phyloP scores from a whole-genome alignment of 768 basidiomycete species.

The Lactarius quietus region DNA sequence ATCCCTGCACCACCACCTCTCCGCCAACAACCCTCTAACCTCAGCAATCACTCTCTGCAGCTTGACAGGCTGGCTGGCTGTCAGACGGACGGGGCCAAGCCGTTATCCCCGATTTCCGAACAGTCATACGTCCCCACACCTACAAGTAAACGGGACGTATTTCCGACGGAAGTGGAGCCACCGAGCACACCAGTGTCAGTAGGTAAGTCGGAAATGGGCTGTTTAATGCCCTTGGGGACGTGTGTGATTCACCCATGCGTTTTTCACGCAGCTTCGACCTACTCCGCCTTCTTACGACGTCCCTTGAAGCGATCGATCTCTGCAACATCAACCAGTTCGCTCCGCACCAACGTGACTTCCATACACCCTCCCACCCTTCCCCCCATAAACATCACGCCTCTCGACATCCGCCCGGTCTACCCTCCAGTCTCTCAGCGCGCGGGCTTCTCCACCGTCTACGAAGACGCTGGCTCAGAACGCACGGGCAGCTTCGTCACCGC shows the following conservation, averaged over 20 bases:
- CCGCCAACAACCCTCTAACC: conserved; percentile 29
- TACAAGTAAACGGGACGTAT: conserved; percentile 32
- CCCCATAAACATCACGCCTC: conserved; percentile 36
- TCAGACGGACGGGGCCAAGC: conserved; percentile 33
- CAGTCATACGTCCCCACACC: conserved; percentile 59
- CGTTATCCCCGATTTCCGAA: conserved; percentile 64
- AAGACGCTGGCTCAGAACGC: conserved; percentile 29
- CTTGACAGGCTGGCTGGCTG: conserved; percentile 30
- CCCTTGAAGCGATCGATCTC: conserved; percentile 64
- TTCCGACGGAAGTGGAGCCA: conserved; percentile 23
- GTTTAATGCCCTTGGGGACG: not conserved
- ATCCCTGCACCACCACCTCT: conserved; percentile 28
- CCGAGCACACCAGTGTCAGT: conserved; percentile 29
- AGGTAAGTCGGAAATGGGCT: conserved; percentile 33
- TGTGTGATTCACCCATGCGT: conserved; percentile 3
- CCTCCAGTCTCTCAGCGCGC: conserved; percentile 22
- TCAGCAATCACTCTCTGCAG: conserved; percentile 44
- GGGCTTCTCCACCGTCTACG: conserved; percentile 35
- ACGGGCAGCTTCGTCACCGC: conserved; percentile 38
- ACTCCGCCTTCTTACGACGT: conserved; percentile 57
- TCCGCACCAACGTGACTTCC: conserved; percentile 47
- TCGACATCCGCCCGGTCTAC: conserved; percentile 23
- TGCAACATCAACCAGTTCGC: conserved; percentile 44
- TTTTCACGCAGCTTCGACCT: conserved; percentile 28
- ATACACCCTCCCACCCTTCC: conserved; percentile 49